phyloP scores from a whole-genome alignment of 2,329 filamentous ascomycete species.

The Aspergillus spinulosporus region DNA sequence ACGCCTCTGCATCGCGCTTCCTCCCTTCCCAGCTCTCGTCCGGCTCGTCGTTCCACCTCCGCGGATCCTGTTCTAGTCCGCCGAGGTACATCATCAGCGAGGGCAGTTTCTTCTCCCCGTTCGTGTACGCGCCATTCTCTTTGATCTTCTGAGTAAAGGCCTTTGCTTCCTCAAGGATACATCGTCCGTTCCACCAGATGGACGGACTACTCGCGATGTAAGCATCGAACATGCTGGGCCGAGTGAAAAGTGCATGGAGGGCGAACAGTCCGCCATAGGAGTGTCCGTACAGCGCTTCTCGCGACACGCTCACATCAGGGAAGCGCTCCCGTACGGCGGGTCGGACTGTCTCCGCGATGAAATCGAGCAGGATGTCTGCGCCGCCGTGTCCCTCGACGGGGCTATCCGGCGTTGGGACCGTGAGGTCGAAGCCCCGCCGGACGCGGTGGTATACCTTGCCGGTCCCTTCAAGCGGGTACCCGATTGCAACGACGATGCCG shows the following conservation, averaged over 20 bases:
- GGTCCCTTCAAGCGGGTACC: slow-evolving; percentile 20
- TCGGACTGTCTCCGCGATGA: not conserved
- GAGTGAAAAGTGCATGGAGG: slow-evolving; percentile 48
- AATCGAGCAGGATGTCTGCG: slow-evolving; percentile 13
- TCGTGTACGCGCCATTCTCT: slow-evolving; percentile 8
- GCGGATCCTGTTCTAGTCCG: slow-evolving; percentile 36
- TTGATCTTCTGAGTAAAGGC: slow-evolving; percentile 25
- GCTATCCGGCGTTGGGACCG: not conserved
- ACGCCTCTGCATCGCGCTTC: slow-evolving; percentile 16
- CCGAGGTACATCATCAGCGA: slow-evolving; percentile 30
- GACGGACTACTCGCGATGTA: slow-evolving; percentile 52
- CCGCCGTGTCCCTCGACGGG: slow-evolving; percentile 9
- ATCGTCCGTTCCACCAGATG: slow-evolving; percentile 51
- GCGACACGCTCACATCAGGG: slow-evolving; percentile 23
- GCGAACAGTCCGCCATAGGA: slow-evolving; percentile 54
- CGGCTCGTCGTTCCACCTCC: slow-evolving; percentile 31
- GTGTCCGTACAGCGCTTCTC: slow-evolving; percentile 52
- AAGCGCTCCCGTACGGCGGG: slow-evolving; percentile 1
- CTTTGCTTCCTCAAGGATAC: slow-evolving; percentile 39
- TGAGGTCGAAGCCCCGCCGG: slow-evolving; percentile 12
- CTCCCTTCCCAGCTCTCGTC: slow-evolving; percentile 35
- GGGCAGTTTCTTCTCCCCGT: slow-evolving; percentile 22
- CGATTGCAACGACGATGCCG: slow-evolving; percentile 26
- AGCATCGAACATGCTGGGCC: slow-evolving; percentile 46
- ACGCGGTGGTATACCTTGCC: slow-evolving; percentile 6